Evolutionary conservation across 1,284 basidiomycete genomes (phyloP).

Genomic region (Ceratobasidium sp.): DNA sequence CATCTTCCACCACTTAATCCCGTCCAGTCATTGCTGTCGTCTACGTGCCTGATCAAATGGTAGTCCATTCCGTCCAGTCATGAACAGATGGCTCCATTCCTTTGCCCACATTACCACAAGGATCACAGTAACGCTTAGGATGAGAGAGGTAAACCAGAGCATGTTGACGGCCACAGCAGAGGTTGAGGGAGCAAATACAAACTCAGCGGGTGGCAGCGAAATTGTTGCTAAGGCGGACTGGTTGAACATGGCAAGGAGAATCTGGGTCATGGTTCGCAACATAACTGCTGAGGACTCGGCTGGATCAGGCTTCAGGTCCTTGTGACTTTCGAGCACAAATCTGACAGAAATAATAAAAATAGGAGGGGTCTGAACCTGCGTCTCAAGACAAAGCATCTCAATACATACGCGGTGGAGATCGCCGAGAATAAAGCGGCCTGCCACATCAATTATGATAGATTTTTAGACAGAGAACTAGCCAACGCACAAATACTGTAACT

Average conservation of each 20-base stretch:
- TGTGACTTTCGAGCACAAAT: constrained; percentile 7
- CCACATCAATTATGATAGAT: too few relatives aligned
- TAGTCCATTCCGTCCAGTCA: neutral
- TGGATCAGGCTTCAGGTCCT: constrained; percentile 2
- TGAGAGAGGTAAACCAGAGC: constrained; percentile 12
- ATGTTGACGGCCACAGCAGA: constrained; percentile 8
- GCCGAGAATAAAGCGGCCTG: too few relatives aligned
- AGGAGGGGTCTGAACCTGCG: too few relatives aligned
- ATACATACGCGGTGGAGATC: too few relatives aligned
- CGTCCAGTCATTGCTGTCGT: constrained; percentile 12
- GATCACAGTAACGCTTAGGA: constrained; percentile 3
- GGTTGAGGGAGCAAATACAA: neutral
- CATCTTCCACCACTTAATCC: constrained; percentile 29
- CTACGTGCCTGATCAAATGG: neutral
- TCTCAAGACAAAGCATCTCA: too few relatives aligned
- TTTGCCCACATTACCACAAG: constrained; percentile 20
- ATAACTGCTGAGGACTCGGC: constrained; percentile 18
- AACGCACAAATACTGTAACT: too few relatives aligned
- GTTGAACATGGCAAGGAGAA: neutral
- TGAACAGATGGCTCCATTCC: constrained; percentile 26
- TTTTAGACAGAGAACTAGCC: too few relatives aligned
- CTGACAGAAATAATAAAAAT: neutral
- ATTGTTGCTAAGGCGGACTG: too few relatives aligned
- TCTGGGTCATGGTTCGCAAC: constrained; percentile 14
- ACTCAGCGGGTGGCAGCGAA: neutral